These are phyloP conservation scores for Ganoderma multipileum DNA, from an alignment of 1,284 basidiomycete genomes.

Conservation along the genomic window DNA sequence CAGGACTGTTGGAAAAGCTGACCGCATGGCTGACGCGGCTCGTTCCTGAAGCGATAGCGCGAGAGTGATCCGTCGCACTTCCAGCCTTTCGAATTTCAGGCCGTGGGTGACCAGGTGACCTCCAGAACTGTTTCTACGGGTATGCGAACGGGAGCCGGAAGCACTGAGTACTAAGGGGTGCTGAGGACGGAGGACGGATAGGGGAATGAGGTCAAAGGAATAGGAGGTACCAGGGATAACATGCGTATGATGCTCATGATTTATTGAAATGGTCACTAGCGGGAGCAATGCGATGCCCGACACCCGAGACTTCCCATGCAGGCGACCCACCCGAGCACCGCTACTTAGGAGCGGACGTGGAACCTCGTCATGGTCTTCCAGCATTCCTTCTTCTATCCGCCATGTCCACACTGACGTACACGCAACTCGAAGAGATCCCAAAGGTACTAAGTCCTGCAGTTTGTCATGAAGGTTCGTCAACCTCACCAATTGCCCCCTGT, in stretches of 20 bases:
- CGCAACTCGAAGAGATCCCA: conserved; percentile 15
- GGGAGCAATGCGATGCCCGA: background rate
- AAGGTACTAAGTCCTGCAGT: conserved; percentile 1
- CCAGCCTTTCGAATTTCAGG: too few relatives aligned
- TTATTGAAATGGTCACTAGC: background rate
- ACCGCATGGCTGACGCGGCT: too few relatives aligned
- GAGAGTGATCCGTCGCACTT: too few relatives aligned
- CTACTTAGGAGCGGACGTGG: background rate
- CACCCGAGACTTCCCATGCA: background rate
- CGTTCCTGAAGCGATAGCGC: too few relatives aligned
- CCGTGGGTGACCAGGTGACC: too few relatives aligned
- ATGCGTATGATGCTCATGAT: background rate
- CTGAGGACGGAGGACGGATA: too few relatives aligned
- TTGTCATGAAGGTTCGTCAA: background rate
- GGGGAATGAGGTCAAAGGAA: background rate
- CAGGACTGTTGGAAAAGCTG: too few relatives aligned
- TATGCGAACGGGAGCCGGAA: too few relatives aligned
- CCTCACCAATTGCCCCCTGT: background rate
- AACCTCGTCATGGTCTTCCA: background rate
- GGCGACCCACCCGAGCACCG: background rate
- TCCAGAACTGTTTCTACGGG: too few relatives aligned
- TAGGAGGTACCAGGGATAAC: background rate
- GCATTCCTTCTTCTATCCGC: background rate
- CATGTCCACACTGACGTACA: conserved; percentile 12
- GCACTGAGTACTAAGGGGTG: too few relatives aligned